phyloP scores from a whole-genome alignment of 345 rosid species.

The Murraya paniculata region DNA sequence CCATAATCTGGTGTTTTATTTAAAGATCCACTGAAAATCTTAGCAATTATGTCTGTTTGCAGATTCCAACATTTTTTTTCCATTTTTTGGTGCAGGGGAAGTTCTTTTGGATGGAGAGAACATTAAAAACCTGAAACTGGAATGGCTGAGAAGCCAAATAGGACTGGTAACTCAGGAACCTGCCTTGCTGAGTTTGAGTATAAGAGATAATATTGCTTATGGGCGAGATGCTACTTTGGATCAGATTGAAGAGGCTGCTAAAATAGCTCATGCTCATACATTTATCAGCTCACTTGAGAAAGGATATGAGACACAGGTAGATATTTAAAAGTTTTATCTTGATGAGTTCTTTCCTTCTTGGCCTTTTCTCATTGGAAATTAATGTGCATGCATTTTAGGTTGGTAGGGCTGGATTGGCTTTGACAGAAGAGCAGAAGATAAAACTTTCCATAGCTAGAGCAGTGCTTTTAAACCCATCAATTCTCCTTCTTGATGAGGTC shows the following conservation, averaged over 20 bases:
- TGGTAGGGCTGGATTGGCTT: conserved; percentile 80
- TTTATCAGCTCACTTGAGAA: conserved; percentile 83
- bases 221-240: conserved; percentile 81
- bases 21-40: conserved; percentile 6
- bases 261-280: conserved; percentile 91
- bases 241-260: conserved; percentile 96
- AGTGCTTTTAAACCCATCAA: conserved; percentile 80
- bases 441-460: conserved; percentile 98
- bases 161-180: conserved; percentile 99
- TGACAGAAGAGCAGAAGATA: conserved; percentile 94
- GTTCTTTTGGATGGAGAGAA: conserved; percentile 97
- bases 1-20: conserved; percentile 2
- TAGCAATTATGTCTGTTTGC: conserved; percentile 19
- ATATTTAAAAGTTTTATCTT: conserved; percentile 7
- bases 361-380: conserved; percentile 2
- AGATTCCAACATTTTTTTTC: conserved; percentile 15
- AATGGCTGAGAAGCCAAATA: conserved; percentile 94
- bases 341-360: neutral
- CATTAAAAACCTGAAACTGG: conserved; percentile 80
- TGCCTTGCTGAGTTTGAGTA: conserved; percentile 84
- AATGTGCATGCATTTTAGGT: conserved; percentile 50
- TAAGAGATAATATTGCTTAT: conserved; percentile 85
- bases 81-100: conserved; percentile 71
- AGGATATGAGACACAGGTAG: conserved; percentile 93
- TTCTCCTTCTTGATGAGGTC: conserved; percentile 97